These are phyloP conservation scores for Atractiella rhizophila DNA, from an alignment of 768 basidiomycete species.

Conservation along the genomic window DNA sequence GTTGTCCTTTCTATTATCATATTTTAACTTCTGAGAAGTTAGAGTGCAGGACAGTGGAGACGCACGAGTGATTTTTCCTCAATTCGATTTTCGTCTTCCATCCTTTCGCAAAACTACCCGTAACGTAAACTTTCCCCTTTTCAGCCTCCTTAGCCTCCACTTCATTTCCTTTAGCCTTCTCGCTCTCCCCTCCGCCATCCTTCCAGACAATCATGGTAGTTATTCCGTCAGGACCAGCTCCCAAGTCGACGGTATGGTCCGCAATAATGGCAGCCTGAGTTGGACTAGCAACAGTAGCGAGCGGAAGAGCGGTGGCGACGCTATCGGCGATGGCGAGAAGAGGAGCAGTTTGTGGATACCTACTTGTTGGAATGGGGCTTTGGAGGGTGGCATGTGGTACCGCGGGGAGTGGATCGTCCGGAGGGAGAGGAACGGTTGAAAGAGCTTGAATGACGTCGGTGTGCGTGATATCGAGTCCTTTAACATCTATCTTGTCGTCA, in stretches of 20 bases:
- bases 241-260: slow-evolving; percentile 16
- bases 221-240: slow-evolving; percentile 14
- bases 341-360: not conserved
- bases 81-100: slow-evolving; percentile 19
- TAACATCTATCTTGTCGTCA: no score
- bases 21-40: not conserved
- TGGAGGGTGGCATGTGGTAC: not conserved
- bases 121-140: slow-evolving; percentile 16
- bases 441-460: not conserved
- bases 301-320: slow-evolving; percentile 1
- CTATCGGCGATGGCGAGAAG: not conserved
- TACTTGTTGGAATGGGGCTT: not conserved
- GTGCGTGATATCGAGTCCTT: not conserved
- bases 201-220: slow-evolving; percentile 18
- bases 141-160: slow-evolving; percentile 2
- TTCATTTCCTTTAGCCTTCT: not conserved
- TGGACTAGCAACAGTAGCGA: slow-evolving; percentile 1
- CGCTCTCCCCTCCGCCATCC: not conserved
- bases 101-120: slow-evolving; percentile 17
- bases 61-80: slow-evolving; percentile 13
- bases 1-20: no score
- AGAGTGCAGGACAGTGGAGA: not conserved
- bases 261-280: slow-evolving; percentile 5
- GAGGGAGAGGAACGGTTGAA: not conserved
- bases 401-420: not conserved